Conservation (phyloP, 1,139 yeast genomes). For the Eremothecium gossypii region DNA sequence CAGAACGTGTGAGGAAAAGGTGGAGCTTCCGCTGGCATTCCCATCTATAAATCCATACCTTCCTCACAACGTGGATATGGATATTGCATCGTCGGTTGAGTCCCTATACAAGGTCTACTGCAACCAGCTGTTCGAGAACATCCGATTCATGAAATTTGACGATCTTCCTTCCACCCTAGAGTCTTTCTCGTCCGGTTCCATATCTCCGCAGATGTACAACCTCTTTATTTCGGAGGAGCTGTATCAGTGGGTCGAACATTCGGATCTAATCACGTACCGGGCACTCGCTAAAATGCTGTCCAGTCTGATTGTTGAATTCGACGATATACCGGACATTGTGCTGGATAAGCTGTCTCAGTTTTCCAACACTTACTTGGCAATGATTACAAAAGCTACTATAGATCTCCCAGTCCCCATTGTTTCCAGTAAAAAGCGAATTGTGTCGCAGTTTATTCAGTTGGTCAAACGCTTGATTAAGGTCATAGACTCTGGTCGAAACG, state of each 20-base stretch:
- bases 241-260: slow-evolving; percentile 52
- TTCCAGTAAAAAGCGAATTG: slow-evolving; percentile 44
- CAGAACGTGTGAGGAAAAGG: slow-evolving; percentile 21
- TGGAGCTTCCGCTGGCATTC: slow-evolving; percentile 31
- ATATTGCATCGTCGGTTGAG: slow-evolving; percentile 51
- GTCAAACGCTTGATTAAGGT: slow-evolving; percentile 50
- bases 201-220: slow-evolving; percentile 58
- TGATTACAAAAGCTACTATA: slow-evolving; percentile 33
- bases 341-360: slow-evolving; percentile 41
- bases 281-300: slow-evolving; percentile 54
- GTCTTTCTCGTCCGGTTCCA: slow-evolving; percentile 45
- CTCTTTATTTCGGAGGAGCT: slow-evolving; percentile 45
- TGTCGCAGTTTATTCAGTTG: slow-evolving; percentile 48
- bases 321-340: slow-evolving; percentile 48
- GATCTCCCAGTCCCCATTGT: slow-evolving; percentile 46
- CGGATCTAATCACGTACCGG: slow-evolving; percentile 58
- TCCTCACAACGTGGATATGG: slow-evolving; percentile 43
- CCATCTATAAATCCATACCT: slow-evolving; percentile 48
- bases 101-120: slow-evolving; percentile 58
- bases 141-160: slow-evolving; percentile 60
- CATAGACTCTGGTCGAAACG: slow-evolving; percentile 50
- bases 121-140: slow-evolving; percentile 49
- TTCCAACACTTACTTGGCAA: slow-evolving; percentile 36
- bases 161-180: slow-evolving; percentile 46
- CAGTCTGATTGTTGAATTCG: slow-evolving; percentile 49